These are phyloP conservation scores for Eucalyptus urophylla DNA, from an alignment of 345 rosid species.

Conservation along the genomic window DNA sequence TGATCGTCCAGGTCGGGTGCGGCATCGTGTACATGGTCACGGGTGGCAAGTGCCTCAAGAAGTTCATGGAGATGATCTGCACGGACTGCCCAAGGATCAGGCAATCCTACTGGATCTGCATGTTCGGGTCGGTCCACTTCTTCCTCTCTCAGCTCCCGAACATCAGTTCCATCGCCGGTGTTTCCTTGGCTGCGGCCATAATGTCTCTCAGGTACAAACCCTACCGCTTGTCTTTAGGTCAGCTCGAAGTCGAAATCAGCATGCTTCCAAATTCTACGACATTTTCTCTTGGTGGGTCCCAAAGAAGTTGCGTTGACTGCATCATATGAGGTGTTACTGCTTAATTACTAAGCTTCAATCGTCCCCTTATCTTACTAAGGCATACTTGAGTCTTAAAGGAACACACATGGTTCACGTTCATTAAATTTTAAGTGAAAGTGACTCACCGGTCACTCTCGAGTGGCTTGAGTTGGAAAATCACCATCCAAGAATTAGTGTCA, in stretches of 20 bases:
- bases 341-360: not conserved
- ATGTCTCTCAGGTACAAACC: conserved; percentile 69
- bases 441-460: not conserved
- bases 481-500: not conserved
- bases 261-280: not conserved
- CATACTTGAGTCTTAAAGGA: not conserved
- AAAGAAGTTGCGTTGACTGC: not conserved
- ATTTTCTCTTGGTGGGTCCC: not conserved
- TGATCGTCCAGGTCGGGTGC: conserved; percentile 86
- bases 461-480: not conserved
- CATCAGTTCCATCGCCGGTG: conserved; percentile 80
- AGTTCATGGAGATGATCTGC: conserved; percentile 76
- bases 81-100: conserved; percentile 40
- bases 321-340: not conserved
- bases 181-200: conserved; percentile 84
- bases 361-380: not conserved
- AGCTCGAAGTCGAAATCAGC: not conserved
- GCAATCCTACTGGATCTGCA: conserved; percentile 86
- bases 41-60: conserved; percentile 79
- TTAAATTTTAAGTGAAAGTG: not conserved
- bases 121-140: conserved; percentile 78
- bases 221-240: not conserved
- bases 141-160: conserved; percentile 88
- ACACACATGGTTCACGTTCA: not conserved
- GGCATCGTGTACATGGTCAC: conserved; percentile 90